Evolutionary conservation across 2,329 filamentous ascomycete species (phyloP).

Genomic region (Macroventuria anomochaeta): DNA sequence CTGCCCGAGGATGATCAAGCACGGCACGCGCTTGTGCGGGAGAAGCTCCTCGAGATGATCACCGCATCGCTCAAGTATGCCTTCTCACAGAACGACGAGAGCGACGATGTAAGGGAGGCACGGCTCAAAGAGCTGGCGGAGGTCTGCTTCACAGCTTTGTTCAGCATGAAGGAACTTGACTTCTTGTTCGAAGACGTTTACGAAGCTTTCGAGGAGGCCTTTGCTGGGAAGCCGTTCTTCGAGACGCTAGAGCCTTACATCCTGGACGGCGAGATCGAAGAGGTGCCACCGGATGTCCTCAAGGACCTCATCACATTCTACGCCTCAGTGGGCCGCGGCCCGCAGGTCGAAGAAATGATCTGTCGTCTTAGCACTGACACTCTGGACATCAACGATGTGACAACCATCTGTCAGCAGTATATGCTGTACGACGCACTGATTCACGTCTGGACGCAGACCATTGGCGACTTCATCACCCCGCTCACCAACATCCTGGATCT

Average conservation of each 20-base stretch:
- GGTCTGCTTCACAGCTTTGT: slow-evolving; percentile 82
- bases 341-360: slow-evolving; percentile 88
- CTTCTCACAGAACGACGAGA: slow-evolving; percentile 69
- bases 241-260: slow-evolving; percentile 90
- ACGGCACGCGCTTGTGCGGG: slow-evolving; percentile 81
- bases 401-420: slow-evolving; percentile 87
- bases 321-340: slow-evolving; percentile 75
- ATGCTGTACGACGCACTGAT: slow-evolving; percentile 93
- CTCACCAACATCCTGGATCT: slow-evolving; percentile 81
- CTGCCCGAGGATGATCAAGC: slow-evolving; percentile 81
- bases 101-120: slow-evolving; percentile 57
- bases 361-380: slow-evolving; percentile 90
- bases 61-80: slow-evolving; percentile 88
- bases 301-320: slow-evolving; percentile 87
- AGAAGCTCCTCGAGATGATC: slow-evolving; percentile 93
- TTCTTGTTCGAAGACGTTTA: slow-evolving; percentile 93
- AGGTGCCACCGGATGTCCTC: slow-evolving; percentile 80
- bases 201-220: slow-evolving; percentile 83
- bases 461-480: slow-evolving; percentile 89
- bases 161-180: slow-evolving; percentile 76
- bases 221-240: slow-evolving; percentile 77
- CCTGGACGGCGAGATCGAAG: slow-evolving; percentile 74
- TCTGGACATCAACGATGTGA: slow-evolving; percentile 93
- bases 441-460: slow-evolving; percentile 93
- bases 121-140: slow-evolving; percentile 80